Evolutionary conservation across 2,329 filamentous ascomycete genomes (phyloP).

Genomic region (Neonectria coccinea): DNA sequence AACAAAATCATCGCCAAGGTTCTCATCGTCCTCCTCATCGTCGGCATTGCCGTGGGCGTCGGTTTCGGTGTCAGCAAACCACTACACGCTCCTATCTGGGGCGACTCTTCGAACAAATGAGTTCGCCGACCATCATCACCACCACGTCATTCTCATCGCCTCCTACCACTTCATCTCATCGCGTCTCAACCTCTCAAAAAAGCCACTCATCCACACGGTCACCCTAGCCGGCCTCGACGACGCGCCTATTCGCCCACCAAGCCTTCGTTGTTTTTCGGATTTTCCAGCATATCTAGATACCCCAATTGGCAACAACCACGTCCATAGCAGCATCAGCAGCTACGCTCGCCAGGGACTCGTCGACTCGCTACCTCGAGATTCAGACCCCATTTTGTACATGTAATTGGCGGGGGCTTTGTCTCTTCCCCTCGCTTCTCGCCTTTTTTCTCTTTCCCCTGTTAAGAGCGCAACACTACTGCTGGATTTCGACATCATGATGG

Average conservation of each 20-base stretch:
- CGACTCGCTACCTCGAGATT: constrained; percentile 23
- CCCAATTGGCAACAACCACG: constrained; percentile 31
- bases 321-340: constrained; percentile 24
- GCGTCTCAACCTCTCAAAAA: neutral
- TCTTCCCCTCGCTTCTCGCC: constrained; percentile 11
- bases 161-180: constrained; percentile 5
- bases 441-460: constrained; percentile 21
- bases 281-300: constrained; percentile 36
- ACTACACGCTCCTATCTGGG: constrained; percentile 70
- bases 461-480: constrained; percentile 35
- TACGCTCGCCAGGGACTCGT: constrained; percentile 27
- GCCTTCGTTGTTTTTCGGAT: constrained; percentile 26
- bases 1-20: constrained; percentile 67
- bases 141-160: constrained; percentile 7
- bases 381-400: constrained; percentile 32
- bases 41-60: constrained; percentile 66
- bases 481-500: constrained; percentile 43
- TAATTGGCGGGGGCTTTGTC: constrained; percentile 23
- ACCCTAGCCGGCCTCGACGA: neutral
- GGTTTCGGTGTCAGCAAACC: constrained; percentile 72
- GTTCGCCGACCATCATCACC: constrained; percentile 1
- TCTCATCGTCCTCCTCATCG: constrained; percentile 62
- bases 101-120: constrained; percentile 47
- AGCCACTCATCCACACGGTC: neutral
- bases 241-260: constrained; percentile 2